Conservation (phyloP, 371 early-diverging fungal species). For the Saksenaea vasiformis region DNA sequence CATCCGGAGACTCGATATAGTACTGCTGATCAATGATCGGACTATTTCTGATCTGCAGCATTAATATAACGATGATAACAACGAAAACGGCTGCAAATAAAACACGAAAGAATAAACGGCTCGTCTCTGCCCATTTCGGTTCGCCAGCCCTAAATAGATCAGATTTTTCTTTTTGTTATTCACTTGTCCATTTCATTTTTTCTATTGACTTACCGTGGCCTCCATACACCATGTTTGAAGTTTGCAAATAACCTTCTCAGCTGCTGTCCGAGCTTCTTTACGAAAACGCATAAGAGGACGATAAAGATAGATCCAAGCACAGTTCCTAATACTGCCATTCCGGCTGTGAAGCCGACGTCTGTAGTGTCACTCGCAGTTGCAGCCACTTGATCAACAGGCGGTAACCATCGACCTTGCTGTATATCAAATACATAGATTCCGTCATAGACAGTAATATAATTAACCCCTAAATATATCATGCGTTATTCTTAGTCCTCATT, state of each 20-base stretch:
- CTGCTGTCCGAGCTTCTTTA: neutral
- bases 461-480: slow-evolving; percentile 17
- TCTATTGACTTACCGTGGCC: slow-evolving; percentile 23
- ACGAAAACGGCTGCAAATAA: slow-evolving; percentile 20
- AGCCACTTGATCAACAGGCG: neutral
- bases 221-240: slow-evolving; percentile 22
- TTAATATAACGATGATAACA: slow-evolving; percentile 15
- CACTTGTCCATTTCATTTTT: neutral
- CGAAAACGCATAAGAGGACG: slow-evolving; percentile 6
- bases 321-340: slow-evolving; percentile 5
- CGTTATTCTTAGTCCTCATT: neutral
- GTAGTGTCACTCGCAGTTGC: neutral
- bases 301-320: slow-evolving; percentile 3
- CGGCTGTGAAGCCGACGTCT: slow-evolving; percentile 9
- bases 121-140: slow-evolving; percentile 36
- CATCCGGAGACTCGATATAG: slow-evolving; percentile 13
- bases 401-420: slow-evolving; percentile 17
- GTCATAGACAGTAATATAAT: slow-evolving; percentile 35
- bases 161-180: neutral
- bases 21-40: slow-evolving; percentile 37
- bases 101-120: slow-evolving; percentile 24
- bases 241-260: neutral
- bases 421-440: slow-evolving; percentile 33
- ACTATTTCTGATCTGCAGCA: slow-evolving; percentile 32
- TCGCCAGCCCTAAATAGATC: slow-evolving; percentile 28